These are phyloP conservation scores for Candida labiduridarum DNA, from an alignment of 1,139 yeast genomes.

Conservation along the genomic window DNA sequence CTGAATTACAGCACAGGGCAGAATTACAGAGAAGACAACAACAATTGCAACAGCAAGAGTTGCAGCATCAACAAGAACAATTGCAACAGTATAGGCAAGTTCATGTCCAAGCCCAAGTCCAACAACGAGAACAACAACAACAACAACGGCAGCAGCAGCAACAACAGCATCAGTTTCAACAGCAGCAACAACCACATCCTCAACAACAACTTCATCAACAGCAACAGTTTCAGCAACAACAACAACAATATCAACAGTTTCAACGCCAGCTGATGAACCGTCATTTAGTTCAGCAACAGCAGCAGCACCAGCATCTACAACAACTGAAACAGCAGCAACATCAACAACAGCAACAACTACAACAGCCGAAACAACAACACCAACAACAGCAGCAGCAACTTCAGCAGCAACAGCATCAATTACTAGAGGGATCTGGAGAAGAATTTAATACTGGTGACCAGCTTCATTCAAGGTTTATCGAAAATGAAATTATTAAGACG, in stretches of 20 bases:
- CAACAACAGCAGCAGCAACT: conserved; percentile 6
- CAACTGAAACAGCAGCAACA: conserved; percentile 18
- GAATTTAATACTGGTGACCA: conserved; percentile 17
- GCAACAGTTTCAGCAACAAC: conserved; percentile 1
- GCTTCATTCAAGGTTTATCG: conserved; percentile 36
- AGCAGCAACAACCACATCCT: conserved; percentile 20
- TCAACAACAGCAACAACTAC: conserved; percentile 18
- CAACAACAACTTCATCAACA: conserved; percentile 15
- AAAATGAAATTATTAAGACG: conserved; percentile 50
- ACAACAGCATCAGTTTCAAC: conserved; percentile 26
- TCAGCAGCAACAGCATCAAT: conserved; percentile 4
- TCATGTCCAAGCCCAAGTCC: conserved; percentile 15
- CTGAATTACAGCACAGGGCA: conserved; percentile 25
- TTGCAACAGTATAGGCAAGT: conserved; percentile 19
- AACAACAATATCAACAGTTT: conserved; percentile 4
- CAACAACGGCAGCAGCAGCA: conserved; percentile 9
- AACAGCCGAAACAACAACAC: conserved; percentile 15
- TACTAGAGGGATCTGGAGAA: conserved; percentile 8
- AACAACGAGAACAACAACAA: conserved; percentile 17
- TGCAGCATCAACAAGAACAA: conserved; percentile 23
- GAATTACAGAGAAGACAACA: conserved; percentile 32
- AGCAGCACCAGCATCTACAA: conserved; percentile 13
- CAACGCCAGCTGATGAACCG: background rate
- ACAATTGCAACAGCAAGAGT: conserved; percentile 28
- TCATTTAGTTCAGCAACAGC: conserved; percentile 11